Evolutionary conservation across 768 basidiomycete genomes (phyloP), one percentile per base, ranked within the genome.

Genomic region (Coprinopsis marcescibilis): DNA sequence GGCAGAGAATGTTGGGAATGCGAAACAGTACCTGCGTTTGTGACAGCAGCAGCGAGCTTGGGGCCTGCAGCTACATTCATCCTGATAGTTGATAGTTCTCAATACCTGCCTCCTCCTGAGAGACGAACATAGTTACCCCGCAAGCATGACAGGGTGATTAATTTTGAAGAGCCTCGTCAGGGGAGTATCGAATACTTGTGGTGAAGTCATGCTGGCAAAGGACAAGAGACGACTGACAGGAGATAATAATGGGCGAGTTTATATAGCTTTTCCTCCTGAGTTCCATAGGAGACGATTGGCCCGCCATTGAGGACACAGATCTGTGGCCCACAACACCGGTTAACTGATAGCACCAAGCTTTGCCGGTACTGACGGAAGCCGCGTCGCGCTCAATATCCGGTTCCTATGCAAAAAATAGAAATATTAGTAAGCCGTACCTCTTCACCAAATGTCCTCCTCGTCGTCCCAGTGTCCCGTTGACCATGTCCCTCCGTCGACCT

Each of bases 31-130:
- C 85, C 91, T 17, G 91, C 79, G 57, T 93, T 93, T n/a, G 89
- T 89, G n/a, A 93, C 89, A 1, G 87, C 80, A 17, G 89, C 91
- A 15, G 90, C 90, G 6, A 93, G 68, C 63, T 74, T 84, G 10
- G 89, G 87, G 4, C 88, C 88, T 38, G 89, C 86, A 43, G 89
- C 89, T 25, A 91, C 81, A 58, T 88, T 89, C 89, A 91, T 90
- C 46, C 84, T 77, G 66, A 32, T 12, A 30, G 23, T 7, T 13
- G 11, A 4, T 43, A n/a, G 19, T 27, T 14, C 15, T 5, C 32
- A 40, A 34, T 25, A 27, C 27, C 14, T n/a, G 17, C n/a, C 14
- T 11, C n/a, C 14, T 27, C 8, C 41, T 24, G 20, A 14, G 14
- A 39, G 12, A 49, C 57, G 46, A 57, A 61, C 7, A 7, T 10